Percentiles rank a stretch among this genome's conserved stretches.
phyloP scores from a whole-genome alignment of 257 asterid species.

The Craterostigma plantagineum region DNA sequence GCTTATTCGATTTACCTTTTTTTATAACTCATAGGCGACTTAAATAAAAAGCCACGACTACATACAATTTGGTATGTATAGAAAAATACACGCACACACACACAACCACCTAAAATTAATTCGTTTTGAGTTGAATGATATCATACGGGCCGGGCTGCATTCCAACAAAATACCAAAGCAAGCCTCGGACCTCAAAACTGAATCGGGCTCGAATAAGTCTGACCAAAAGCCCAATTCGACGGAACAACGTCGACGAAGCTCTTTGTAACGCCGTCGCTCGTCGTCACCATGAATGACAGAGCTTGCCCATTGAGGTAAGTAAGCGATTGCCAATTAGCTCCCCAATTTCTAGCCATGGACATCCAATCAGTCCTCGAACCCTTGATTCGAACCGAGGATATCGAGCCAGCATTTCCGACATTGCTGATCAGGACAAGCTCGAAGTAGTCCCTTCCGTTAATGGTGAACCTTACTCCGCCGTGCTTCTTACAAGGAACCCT shows the following conservation, averaged over 20 bases:
- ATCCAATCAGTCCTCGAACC: constrained; percentile 57
- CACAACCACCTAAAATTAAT: no score
- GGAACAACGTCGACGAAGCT: constrained; percentile 34
- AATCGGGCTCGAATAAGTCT: constrained; percentile 29
- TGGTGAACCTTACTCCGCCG: constrained; percentile 71
- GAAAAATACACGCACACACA: no score
- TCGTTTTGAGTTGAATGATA: no score
- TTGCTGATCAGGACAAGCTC: constrained; percentile 56
- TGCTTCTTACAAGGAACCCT: constrained; percentile 77
- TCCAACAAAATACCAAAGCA: no score
- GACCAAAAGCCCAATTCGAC: constrained; percentile 65
- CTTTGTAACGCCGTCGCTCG: constrained; percentile 50
- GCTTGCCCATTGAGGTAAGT: constrained; percentile 54
- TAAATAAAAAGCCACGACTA: no score
- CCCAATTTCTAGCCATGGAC: constrained; percentile 87
- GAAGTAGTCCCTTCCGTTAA: constrained; percentile 59
- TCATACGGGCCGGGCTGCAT: no score
- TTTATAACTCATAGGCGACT: no score
- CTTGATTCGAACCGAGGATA: constrained; percentile 48
- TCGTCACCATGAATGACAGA: constrained; percentile 55
- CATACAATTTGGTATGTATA: no score
- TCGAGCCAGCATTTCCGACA: constrained; percentile 69
- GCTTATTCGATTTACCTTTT: background rate
- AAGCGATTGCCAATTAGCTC: constrained; percentile 87
- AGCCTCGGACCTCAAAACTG: constrained; percentile 26